A percentile compares a stretch with the other conserved stretches of the same genome.
Evolutionary conservation across 2,329 filamentous ascomycete species (phyloP).

Genomic region (Dothideomycetes sp.): DNA sequence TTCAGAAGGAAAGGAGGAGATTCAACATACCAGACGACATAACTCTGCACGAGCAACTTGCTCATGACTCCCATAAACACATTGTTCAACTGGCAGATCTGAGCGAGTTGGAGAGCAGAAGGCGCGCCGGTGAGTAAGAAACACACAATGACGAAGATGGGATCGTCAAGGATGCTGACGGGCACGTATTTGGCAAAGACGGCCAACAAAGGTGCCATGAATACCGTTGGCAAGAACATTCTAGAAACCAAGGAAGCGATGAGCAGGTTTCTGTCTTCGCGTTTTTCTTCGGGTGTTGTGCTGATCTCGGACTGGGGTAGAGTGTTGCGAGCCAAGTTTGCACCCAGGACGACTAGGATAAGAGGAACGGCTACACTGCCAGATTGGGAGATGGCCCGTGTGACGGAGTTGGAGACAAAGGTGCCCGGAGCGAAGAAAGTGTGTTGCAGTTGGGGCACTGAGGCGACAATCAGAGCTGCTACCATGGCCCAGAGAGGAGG

Average conservation of each 20-base stretch:
- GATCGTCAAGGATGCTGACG: constrained; percentile 90
- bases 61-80: constrained; percentile 95
- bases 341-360: constrained; percentile 89
- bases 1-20: neutral
- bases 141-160: constrained; percentile 96
- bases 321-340: constrained; percentile 88
- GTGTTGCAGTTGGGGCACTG: constrained; percentile 69
- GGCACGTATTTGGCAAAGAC: constrained; percentile 82
- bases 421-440: constrained; percentile 84
- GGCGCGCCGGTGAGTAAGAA: constrained; percentile 93
- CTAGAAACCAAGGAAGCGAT: constrained; percentile 77
- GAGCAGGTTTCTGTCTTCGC: constrained; percentile 64
- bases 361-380: constrained; percentile 88
- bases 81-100: constrained; percentile 97
- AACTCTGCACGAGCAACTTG: constrained; percentile 87
- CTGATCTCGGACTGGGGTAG: constrained; percentile 57
- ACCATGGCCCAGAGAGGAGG: constrained; percentile 97
- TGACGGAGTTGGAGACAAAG: constrained; percentile 88
- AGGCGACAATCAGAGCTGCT: constrained; percentile 79
- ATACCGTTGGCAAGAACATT: constrained; percentile 82
- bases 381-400: constrained; percentile 73
- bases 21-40: constrained; percentile 72
- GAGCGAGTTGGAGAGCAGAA: constrained; percentile 84
- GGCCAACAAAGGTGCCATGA: constrained; percentile 88
- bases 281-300: constrained; percentile 60